Evolutionary conservation across 257 asterid species (phyloP), one percentile per base, ranked within the genome.

Genomic region (Mentha longifolia): DNA sequence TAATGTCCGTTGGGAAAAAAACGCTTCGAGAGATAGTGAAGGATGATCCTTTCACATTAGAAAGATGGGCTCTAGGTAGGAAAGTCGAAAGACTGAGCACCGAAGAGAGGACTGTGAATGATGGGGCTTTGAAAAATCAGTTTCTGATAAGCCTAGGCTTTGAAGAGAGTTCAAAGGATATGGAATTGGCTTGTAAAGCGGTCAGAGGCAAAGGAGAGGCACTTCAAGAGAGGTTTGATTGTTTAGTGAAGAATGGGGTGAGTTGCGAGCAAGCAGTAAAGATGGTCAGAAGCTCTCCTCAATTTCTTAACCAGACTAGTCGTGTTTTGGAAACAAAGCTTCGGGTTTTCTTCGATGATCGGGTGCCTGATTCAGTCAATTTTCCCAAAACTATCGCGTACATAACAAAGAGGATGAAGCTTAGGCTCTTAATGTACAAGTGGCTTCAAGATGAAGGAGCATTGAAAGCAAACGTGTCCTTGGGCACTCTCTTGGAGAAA

Each of bases 181-280:
- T 86, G 88, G 82, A 80, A 35, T 80, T 42, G 84, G 90, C 95
- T 66, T 57, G 85, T 45, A 90, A 74, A 71, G 45, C 6, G 11
- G 69, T 80, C 67, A 81, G 90, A 43, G 94, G 95, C 41, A 88
- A 63, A 74, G 97, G 89, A 72, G 65, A 46, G 72, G 89, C 86
- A 51, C 92, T 88, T 68, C 92, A 85, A 61, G 88, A 86, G 79
- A 86, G 97, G 79, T 88, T 83, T 51, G 86, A 90, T 72, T 83
- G 87, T 77, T 76, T 88, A 61, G 84, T 88, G 25, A 67, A 79
- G 28, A 68, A 80, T 16, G 97, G 95, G 64, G 56, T 90, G 56
- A 74, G 79, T 25, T 77, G 70, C 4, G 77, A 85, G 75, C 79
- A 86, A 52, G 95, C 71, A 20, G 17, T 77, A 9, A 58, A 71